Conservation (phyloP, 352 stramenopile species). For the Globisporangium okanoganense region DNA sequence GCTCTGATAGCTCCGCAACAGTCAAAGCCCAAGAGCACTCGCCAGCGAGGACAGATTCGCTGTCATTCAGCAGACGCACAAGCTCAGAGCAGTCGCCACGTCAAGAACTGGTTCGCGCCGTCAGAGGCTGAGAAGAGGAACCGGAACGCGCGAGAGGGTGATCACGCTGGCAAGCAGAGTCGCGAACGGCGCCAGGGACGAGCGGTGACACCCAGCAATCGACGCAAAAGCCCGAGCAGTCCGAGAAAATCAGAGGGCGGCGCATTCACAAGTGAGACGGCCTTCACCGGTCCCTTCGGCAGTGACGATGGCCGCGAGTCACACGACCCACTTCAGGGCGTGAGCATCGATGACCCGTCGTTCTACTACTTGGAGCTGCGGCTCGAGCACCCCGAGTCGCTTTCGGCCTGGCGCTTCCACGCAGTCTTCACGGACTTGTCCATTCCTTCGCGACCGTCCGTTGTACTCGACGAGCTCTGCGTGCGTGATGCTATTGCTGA, state of each 20-base stretch:
- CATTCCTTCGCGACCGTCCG: slow-evolving; percentile 16
- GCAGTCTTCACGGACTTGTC: slow-evolving; percentile 44
- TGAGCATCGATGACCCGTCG: slow-evolving; percentile 25
- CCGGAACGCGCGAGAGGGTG: not conserved
- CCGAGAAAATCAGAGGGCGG: not conserved
- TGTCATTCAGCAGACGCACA: slow-evolving; percentile 4
- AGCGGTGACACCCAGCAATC: not conserved
- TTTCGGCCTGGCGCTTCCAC: slow-evolving; percentile 40
- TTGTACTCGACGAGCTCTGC: slow-evolving; percentile 38
- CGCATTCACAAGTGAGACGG: not conserved
- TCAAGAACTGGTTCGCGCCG: slow-evolving; percentile 14
- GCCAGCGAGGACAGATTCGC: not conserved
- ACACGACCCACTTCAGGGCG: not conserved
- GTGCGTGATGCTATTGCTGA: slow-evolving; percentile 15
- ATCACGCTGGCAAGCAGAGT: not conserved
- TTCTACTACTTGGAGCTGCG: slow-evolving; percentile 58
- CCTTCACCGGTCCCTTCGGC: not conserved
- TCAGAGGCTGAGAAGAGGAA: slow-evolving; percentile 1
- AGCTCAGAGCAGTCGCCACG: not conserved
- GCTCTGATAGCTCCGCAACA: not conserved
- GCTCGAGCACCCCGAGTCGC: slow-evolving; percentile 33
- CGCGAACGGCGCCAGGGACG: not conserved
- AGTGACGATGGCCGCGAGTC: not conserved
- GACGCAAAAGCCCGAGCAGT: not conserved
- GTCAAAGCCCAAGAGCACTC: not conserved